These are phyloP conservation scores for Suillus occidentalis DNA, from an alignment of 768 basidiomycete genomes.

Conservation along the genomic window DNA sequence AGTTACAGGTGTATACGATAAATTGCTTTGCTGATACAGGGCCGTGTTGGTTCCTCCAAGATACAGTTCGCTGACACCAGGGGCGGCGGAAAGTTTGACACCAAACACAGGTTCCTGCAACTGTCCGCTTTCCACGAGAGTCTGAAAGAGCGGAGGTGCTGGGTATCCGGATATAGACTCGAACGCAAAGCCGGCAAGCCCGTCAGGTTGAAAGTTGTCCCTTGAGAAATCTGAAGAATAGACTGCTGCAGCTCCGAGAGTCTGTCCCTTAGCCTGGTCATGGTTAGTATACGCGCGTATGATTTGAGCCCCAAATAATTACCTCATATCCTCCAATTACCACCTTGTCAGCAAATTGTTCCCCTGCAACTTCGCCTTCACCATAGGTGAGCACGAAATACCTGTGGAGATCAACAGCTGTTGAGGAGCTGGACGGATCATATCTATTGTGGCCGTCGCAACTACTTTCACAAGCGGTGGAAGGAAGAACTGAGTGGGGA, in stretches of 20 bases:
- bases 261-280: conserved; percentile 38
- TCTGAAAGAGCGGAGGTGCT: conserved; percentile 43
- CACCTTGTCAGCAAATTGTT: conserved; percentile 44
- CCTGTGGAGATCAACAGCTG: conserved; percentile 27
- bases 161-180: conserved; percentile 35
- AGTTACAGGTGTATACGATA: conserved; percentile 38
- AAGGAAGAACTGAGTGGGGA: conserved; percentile 44
- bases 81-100: conserved; percentile 44
- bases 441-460: conserved; percentile 37
- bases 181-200: conserved; percentile 46
- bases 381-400: conserved; percentile 37
- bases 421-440: conserved; percentile 30
- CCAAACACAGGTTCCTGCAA: conserved; percentile 42
- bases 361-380: conserved; percentile 40
- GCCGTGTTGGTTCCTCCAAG: conserved; percentile 52
- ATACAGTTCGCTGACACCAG: conserved; percentile 48
- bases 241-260: conserved; percentile 42
- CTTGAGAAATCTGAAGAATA: conserved; percentile 35
- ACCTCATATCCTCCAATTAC: conserved; percentile 38
- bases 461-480: conserved; percentile 21
- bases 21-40: conserved; percentile 46
- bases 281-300: neutral
- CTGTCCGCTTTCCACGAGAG: conserved; percentile 38
- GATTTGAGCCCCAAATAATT: conserved; percentile 13
- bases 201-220: conserved; percentile 35